Conservation (phyloP, 2,329 filamentous ascomycete species). For the Colletotrichum agaves region DNA sequence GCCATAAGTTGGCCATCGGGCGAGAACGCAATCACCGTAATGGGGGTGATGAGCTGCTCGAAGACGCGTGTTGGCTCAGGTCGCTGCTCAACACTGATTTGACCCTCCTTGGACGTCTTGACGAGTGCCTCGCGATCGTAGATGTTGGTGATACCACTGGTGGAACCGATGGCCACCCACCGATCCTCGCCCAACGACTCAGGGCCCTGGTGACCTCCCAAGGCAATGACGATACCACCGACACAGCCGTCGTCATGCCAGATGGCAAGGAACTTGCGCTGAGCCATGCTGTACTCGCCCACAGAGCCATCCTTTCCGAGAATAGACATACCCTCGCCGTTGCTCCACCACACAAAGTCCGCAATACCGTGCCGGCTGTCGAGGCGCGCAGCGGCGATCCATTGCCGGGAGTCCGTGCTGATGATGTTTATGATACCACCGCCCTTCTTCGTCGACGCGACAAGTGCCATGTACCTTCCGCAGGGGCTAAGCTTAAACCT, state of each 20-base stretch:
- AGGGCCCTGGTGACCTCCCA: conserved; percentile 77
- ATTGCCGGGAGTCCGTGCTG: conserved; percentile 83
- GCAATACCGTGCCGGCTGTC: conserved; percentile 86
- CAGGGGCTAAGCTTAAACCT: conserved; percentile 88
- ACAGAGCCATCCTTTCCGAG: conserved; percentile 89
- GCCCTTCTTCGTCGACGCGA: conserved; percentile 83
- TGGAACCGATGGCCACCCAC: conserved; percentile 90
- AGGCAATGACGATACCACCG: conserved; percentile 81
- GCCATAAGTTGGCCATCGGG: conserved; percentile 90
- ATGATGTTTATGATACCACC: conserved; percentile 90
- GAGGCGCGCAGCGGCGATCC: conserved; percentile 84
- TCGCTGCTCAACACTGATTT: conserved; percentile 67
- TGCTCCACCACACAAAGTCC: conserved; percentile 93
- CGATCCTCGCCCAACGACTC: conserved; percentile 77
- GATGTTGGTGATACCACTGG: conserved; percentile 89
- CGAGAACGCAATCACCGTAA: conserved; percentile 82
- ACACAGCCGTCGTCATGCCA: conserved; percentile 94
- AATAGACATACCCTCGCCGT: conserved; percentile 83
- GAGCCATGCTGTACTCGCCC: conserved; percentile 83
- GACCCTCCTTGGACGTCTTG: conserved; percentile 43
- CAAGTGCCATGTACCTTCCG: conserved; percentile 85
- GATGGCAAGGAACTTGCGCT: conserved; percentile 76
- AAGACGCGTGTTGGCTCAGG: conserved; percentile 80
- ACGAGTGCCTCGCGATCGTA: conserved; percentile 83
- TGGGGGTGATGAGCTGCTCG: conserved; percentile 88